Evolutionary conservation across 352 stramenopile species (phyloP), one percentile per base, ranked within the genome.

Genomic region (Phytophthora kernoviae): DNA sequence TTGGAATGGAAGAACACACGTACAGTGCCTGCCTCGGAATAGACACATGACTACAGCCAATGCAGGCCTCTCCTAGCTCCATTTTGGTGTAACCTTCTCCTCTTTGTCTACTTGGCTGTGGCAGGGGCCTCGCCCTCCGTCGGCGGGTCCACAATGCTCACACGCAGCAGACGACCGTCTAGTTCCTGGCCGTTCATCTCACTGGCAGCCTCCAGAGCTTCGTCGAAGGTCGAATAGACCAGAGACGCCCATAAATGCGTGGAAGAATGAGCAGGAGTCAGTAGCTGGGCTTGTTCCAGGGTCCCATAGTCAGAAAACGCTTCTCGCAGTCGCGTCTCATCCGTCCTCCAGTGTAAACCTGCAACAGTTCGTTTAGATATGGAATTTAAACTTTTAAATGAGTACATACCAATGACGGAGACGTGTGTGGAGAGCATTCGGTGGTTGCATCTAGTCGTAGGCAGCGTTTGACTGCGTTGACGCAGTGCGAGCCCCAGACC

Each of bases 141-240:
- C 2, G 77, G 66, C 4, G 81, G 70, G 40, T 93, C 84, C 6
- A 84, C 72, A 37, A 93, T 90, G 54, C 80, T 91, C 49, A 93
- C 81, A 24, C 84, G 84, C 33, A 93, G 75, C 48, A 93, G 58
- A 2, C 84, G 78, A 9, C 84, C 84, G 60, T 93, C 84, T 10
- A 93, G 54, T 47, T 91, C 84, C 74, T 93, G 84, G 55, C 84
- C 84, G 54, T 93, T 93, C 81, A 90, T 91, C 55, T 90, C 81
- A 18, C 60, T 90, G 7, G 72, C 75, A 26, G 84, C 84, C 36
- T 88, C 74, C 5, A 93, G 54, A 6, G 81, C 84, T 55, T 91
- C 79, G 14, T 93, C 78, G 42, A 93, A 93, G 9, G 68, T 75
- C 17, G 71, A 62, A 56, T 88, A 93, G 47, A 80, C 70, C 20